A percentile compares a stretch with the other conserved stretches of the same genome.
Evolutionary conservation across 441 rosid genomes (phyloP).

Genomic region (Gossypium trilobum): DNA sequence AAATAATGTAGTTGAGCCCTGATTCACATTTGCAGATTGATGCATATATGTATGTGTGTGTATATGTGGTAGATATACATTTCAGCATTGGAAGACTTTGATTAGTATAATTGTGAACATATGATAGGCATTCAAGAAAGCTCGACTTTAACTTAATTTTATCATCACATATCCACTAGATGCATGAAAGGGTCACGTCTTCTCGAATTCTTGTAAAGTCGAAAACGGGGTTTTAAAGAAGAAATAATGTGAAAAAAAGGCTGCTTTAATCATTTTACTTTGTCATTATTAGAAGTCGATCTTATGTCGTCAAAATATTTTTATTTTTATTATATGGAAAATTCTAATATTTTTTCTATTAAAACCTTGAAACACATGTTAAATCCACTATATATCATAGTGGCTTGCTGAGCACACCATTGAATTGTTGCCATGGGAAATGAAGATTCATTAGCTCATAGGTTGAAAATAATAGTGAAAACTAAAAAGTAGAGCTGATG

Average conservation of each 20-base stretch:
- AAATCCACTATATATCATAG: constrained; percentile 9
- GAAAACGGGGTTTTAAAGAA: neutral
- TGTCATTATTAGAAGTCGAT: neutral
- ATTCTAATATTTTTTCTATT: neutral
- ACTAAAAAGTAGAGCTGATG: neutral
- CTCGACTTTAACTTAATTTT: neutral
- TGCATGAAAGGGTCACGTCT: neutral
- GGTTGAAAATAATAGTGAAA: neutral
- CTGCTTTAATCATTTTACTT: neutral
- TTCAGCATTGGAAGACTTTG: neutral
- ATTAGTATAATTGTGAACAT: neutral
- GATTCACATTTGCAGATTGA: neutral
- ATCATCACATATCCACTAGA: neutral
- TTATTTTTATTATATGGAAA: neutral
- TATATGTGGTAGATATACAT: neutral
- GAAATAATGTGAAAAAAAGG: neutral
- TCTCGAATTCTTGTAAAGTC: neutral
- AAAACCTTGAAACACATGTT: neutral
- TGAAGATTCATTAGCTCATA: neutral
- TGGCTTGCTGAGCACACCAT: neutral
- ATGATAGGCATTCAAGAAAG: neutral
- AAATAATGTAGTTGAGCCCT: neutral
- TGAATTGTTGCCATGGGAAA: neutral
- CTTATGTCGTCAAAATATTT: neutral
- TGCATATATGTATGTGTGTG: too few species aligned